Conservation (phyloP, 2,329 filamentous ascomycete genomes). For the Fusarium tuaranense region DNA sequence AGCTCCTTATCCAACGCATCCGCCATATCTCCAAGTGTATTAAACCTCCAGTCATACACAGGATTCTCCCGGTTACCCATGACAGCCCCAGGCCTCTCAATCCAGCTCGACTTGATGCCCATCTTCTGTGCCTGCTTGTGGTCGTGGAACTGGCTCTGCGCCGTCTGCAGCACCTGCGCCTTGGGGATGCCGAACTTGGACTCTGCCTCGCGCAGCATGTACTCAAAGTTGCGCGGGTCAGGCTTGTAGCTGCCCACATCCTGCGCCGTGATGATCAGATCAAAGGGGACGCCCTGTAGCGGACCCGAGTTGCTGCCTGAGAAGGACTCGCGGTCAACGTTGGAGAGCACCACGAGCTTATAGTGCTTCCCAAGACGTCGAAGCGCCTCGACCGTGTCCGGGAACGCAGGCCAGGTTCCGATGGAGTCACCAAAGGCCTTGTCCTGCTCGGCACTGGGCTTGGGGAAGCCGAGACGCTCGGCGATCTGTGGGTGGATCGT, state of each 20-base stretch:
- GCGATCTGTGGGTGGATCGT: conserved; percentile 61
- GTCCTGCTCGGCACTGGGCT: conserved; percentile 53
- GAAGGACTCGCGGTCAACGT: conserved; percentile 68
- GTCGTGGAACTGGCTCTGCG: conserved; percentile 78
- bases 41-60: conserved; percentile 67
- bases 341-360: conserved; percentile 69
- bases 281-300: conserved; percentile 64
- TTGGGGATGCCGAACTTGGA: conserved; percentile 67
- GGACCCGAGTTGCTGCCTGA: conserved; percentile 56
- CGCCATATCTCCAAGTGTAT: conserved; percentile 70
- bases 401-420: conserved; percentile 68
- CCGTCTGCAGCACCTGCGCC: conserved; percentile 70
- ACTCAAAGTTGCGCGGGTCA: conserved; percentile 72
- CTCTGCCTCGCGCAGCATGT: conserved; percentile 67
- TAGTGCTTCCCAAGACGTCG: conserved; percentile 61
- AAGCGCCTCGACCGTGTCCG: conserved; percentile 69
- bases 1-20: conserved; percentile 50
- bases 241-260: conserved; percentile 81
- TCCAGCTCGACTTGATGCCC: conserved; percentile 72
- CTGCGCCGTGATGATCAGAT: conserved; percentile 75
- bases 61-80: conserved; percentile 57
- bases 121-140: conserved; percentile 72
- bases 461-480: conserved; percentile 52
- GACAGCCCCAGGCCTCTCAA: conserved; percentile 59
- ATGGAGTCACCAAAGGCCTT: conserved; percentile 64